Evolutionary conservation across 2,329 filamentous ascomycete genomes (phyloP), one percentile per base, ranked within the genome.

Genomic region (Aspergillus neoniger): DNA sequence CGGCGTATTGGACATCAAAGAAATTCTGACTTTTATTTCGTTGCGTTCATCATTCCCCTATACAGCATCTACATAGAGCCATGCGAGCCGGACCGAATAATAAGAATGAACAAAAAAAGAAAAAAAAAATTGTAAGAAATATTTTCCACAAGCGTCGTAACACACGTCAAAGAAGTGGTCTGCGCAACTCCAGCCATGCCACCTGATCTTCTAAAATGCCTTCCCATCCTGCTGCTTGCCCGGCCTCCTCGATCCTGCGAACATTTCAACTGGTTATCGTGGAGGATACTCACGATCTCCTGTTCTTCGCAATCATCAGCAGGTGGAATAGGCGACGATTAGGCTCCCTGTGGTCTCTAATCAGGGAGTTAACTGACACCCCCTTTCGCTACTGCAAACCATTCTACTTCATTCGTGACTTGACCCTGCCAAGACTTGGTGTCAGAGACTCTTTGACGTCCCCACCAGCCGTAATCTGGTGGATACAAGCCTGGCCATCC

Each of bases 141-240:
- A 62, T 63, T 66, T 67, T 62, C 63, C 64, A 66, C 63, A 67
- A 71, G 73, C 70, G 68, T 74, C 72, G 66, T 73, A 72, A 70
- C 67, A 69, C 65, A 68, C 69, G 67, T 69, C 69, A 67, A 66
- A 68, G 66, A 67, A 71, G 64, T 67, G 58, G 59, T 62, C 63
- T 63, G 63, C 53, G 67, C 64, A 70, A 70, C 70, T 72, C 67
- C 64, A 66, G 64, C 65, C 63, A 65, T 65, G 62, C 68, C 62
- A 58, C 67, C 62, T 67, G 64, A 63, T 59, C 30, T 52, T 61
- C 51, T 54, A 64, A 64, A 60, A 64, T 65, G 60, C 63, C 58
- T 56, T 62, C 52, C 57, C 60, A 57, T 60, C 58, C 57, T 55
- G 57, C 52, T 60, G 53, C 43, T 63, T 49, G 62, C 43, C 63